phyloP scores from a whole-genome alignment of 169 alveolate species.

The Plasmodium berghei region DNA sequence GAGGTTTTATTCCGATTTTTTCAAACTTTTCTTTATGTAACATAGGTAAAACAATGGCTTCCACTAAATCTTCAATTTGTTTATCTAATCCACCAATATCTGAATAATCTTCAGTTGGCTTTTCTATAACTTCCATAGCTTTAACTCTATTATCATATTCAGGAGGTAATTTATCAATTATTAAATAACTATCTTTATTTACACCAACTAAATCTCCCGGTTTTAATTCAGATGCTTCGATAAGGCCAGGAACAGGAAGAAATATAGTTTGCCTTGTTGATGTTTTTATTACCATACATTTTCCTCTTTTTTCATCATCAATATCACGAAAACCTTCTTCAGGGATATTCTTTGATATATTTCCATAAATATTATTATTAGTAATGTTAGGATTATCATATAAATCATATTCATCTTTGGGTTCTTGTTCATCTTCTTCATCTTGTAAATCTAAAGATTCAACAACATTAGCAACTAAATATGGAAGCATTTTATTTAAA shows the following conservation, averaged over 20 bases:
- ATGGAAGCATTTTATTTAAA: conserved; percentile 97
- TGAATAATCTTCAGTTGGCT: conserved; percentile 99
- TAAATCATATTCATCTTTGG: conserved; percentile 52
- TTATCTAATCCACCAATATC: conserved; percentile 99
- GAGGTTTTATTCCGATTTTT: conserved; percentile 98
- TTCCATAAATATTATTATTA: conserved; percentile 4
- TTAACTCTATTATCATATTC: conserved; percentile 99
- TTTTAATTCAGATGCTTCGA: conserved; percentile 92
- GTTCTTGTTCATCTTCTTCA: conserved; percentile 64
- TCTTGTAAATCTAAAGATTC: conserved; percentile 85
- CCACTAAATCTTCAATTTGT: conserved; percentile 98
- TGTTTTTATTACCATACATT: conserved; percentile 92
- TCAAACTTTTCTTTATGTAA: conserved; percentile 98
- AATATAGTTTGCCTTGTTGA: conserved; percentile 97
- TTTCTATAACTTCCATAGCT: conserved; percentile 99
- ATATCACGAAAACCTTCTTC: conserved; percentile 75
- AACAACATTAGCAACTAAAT: conserved; percentile 98
- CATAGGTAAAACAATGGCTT: conserved; percentile 99
- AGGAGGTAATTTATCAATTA: conserved; percentile 99
- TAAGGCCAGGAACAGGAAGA: conserved; percentile 98
- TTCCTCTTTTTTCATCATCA: conserved; percentile 86
- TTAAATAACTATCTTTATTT: conserved; percentile 98
- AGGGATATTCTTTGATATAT: background rate
- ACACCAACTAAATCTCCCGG: conserved; percentile 99
- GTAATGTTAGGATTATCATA: conserved; percentile 10